These are phyloP conservation scores for Tolypocladium ophioglossoides DNA, from an alignment of 2,329 filamentous ascomycete species.

Conservation along the genomic window DNA sequence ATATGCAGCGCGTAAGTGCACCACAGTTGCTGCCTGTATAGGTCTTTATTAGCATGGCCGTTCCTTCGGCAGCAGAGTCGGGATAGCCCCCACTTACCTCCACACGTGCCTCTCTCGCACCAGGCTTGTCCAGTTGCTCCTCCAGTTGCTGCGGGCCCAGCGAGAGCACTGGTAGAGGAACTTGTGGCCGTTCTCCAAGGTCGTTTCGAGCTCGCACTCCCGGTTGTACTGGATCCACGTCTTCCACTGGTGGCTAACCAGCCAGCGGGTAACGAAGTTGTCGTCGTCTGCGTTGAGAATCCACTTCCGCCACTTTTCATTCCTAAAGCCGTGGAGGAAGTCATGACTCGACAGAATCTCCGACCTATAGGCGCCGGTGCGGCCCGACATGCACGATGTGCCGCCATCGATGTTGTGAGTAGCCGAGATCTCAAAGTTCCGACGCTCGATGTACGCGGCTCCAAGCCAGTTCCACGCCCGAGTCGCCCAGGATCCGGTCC, in stretches of 20 bases:
- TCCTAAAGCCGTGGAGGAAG: constrained; percentile 82
- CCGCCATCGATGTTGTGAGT: constrained; percentile 93
- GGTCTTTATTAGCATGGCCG: not conserved
- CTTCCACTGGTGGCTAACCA: constrained; percentile 85
- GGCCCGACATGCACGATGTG: constrained; percentile 91
- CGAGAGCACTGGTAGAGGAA: constrained; percentile 89
- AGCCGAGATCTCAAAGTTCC: constrained; percentile 94
- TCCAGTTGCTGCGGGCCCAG: constrained; percentile 96
- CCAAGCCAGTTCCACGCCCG: constrained; percentile 82
- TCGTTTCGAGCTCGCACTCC: constrained; percentile 87
- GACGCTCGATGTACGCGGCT: constrained; percentile 81
- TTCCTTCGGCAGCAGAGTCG: not conserved
- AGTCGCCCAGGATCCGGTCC: constrained; percentile 45
- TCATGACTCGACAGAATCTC: constrained; percentile 76
- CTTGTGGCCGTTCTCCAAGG: constrained; percentile 76
- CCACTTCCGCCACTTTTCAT: constrained; percentile 80
- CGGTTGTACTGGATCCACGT: constrained; percentile 91
- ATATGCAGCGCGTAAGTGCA: constrained; percentile 88
- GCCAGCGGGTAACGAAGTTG: constrained; percentile 95
- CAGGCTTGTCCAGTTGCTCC: constrained; percentile 89
- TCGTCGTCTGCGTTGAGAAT: constrained; percentile 95
- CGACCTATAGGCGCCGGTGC: constrained; percentile 85
- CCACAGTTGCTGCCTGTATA: constrained; percentile 73
- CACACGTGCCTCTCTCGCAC: constrained; percentile 75
- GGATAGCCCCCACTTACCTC: constrained; percentile 39